Evolutionary conservation across 345 rosid species (phyloP).

Genomic region (Moricandia moricandioides): DNA sequence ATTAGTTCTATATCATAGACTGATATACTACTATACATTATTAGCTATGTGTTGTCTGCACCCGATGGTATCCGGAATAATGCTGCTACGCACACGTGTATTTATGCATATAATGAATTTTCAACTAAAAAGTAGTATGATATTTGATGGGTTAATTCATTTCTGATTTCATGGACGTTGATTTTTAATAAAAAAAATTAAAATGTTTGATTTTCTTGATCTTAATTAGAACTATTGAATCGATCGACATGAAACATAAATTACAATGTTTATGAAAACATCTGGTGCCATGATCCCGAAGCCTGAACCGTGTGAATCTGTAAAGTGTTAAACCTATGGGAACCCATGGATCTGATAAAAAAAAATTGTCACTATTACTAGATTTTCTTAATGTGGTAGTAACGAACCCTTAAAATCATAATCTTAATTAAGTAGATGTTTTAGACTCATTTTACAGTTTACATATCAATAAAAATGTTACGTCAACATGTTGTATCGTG

Average conservation of each 20-base stretch:
- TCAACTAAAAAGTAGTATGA: background rate
- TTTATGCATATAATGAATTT: background rate
- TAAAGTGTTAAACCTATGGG: background rate
- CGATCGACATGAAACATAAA: background rate
- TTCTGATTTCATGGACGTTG: background rate
- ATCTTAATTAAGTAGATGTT: no score
- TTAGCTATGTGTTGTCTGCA: slow-evolving; percentile 31
- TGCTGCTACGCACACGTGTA: slow-evolving; percentile 28
- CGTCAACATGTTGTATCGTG: background rate
- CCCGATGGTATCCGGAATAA: slow-evolving; percentile 7
- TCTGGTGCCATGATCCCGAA: background rate
- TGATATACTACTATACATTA: slow-evolving; percentile 7
- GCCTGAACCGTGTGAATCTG: background rate
- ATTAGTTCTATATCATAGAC: slow-evolving; percentile 16
- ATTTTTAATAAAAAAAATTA: background rate
- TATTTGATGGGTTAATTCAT: background rate
- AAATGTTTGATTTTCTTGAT: background rate
- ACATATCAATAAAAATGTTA: background rate
- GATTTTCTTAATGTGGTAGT: background rate
- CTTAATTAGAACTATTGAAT: background rate
- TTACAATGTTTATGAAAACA: background rate
- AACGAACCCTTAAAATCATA: background rate
- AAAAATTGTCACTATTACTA: background rate
- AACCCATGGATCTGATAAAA: background rate
- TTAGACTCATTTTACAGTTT: background rate